Percentiles rank a stretch among this genome's conserved stretches.
phyloP scores from a whole-genome alignment of 2,329 filamentous ascomycete genomes.

The Neodidymelliopsis sp. region DNA sequence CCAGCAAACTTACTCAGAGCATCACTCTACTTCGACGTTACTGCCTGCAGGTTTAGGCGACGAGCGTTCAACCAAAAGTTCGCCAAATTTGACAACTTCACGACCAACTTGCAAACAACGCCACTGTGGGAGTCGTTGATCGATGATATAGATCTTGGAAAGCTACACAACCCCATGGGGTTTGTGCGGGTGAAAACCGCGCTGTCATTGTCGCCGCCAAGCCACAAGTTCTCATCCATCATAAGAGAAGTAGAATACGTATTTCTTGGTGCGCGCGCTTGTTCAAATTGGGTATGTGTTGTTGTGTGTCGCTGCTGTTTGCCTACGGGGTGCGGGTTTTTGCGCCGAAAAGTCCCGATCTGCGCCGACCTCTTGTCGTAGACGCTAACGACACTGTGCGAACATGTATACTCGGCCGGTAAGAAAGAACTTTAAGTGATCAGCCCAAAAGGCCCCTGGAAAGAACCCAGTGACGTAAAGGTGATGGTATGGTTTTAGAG shows the following conservation, averaged over 20 bases:
- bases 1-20: too few species aligned
- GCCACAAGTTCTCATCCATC: neutral
- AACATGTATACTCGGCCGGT: slow-evolving; percentile 15
- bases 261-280: slow-evolving; percentile 15
- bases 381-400: slow-evolving; percentile 7
- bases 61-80: too few species aligned
- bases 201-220: slow-evolving; percentile 11
- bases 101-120: too few species aligned
- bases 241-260: slow-evolving; percentile 5
- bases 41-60: too few species aligned
- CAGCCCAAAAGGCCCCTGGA: neutral
- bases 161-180: slow-evolving; percentile 5
- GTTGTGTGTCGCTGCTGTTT: slow-evolving; percentile 4
- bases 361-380: neutral
- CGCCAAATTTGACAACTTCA: too few species aligned
- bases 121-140: too few species aligned
- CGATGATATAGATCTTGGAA: neutral
- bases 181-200: slow-evolving; percentile 11
- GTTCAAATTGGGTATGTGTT: slow-evolving; percentile 7
- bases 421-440: neutral
- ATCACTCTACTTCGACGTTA: too few species aligned
- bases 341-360: neutral
- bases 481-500: slow-evolving; percentile 16
- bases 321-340: slow-evolving; percentile 6
- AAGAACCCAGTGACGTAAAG: neutral